phyloP scores from a whole-genome alignment of 1,139 yeast genomes.

The Ogataea hybrid region DNA sequence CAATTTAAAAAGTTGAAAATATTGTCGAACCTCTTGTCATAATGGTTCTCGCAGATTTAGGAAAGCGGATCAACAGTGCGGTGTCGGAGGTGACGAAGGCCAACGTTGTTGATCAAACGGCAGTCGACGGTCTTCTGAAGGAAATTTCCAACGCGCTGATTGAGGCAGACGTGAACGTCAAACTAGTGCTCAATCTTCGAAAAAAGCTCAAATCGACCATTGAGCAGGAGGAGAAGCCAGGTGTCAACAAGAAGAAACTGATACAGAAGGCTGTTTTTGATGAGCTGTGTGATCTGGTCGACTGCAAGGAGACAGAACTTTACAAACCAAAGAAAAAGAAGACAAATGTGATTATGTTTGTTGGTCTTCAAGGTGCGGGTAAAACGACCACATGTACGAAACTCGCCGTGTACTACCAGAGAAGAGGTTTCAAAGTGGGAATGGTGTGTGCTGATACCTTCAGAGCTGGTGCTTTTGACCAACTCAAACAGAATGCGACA shows the following conservation, averaged over 20 bases:
- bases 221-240: slow-evolving; percentile 48
- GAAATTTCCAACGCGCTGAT: slow-evolving; percentile 87
- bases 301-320: slow-evolving; percentile 55
- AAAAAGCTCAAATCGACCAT: slow-evolving; percentile 67
- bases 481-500: slow-evolving; percentile 94
- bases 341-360: slow-evolving; percentile 86
- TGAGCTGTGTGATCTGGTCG: slow-evolving; percentile 84
- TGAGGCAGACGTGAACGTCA: slow-evolving; percentile 90
- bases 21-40: slow-evolving; percentile 5
- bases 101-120: slow-evolving; percentile 56
- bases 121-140: slow-evolving; percentile 70
- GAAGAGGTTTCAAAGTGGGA: slow-evolving; percentile 93
- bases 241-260: slow-evolving; percentile 67
- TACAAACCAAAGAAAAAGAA: slow-evolving; percentile 85
- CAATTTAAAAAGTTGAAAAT: slow-evolving; percentile 5
- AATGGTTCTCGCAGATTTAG: slow-evolving; percentile 96
- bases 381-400: slow-evolving; percentile 97
- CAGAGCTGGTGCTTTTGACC: slow-evolving; percentile 99
- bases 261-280: slow-evolving; percentile 93
- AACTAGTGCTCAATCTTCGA: slow-evolving; percentile 73
- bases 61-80: slow-evolving; percentile 78
- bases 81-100: slow-evolving; percentile 67
- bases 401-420: slow-evolving; percentile 89
- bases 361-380: slow-evolving; percentile 98
- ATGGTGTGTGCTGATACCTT: slow-evolving; percentile 98